Evolutionary conservation across 495 filamentous ascomycete genomes (phyloP).

Genomic region (Parathielavia appendiculata): DNA sequence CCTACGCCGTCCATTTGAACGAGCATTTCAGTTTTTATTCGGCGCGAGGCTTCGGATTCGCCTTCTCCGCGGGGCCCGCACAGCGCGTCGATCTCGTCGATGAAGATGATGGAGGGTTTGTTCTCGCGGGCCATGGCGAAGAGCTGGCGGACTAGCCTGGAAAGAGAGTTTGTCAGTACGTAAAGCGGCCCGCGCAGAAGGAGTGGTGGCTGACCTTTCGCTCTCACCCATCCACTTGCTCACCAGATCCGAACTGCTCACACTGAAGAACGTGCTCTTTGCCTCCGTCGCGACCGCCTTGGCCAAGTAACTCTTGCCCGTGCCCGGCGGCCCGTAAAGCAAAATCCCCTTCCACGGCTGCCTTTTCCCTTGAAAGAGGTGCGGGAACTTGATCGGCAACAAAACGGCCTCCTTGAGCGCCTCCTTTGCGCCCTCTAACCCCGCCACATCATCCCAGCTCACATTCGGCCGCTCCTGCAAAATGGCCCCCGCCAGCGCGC

Average conservation of each 20-base stretch:
- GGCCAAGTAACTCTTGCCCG: conserved; percentile 93
- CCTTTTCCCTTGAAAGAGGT: conserved; percentile 92
- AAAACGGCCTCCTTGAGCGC: conserved; percentile 97
- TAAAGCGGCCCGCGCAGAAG: background rate
- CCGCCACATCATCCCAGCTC: conserved; percentile 98
- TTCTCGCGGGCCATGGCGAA: conserved; percentile 99
- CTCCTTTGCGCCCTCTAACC: conserved; percentile 90
- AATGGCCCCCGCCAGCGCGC: conserved; percentile 86
- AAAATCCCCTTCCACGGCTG: conserved; percentile 98
- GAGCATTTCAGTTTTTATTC: conserved; percentile 97
- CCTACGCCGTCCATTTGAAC: conserved; percentile 99
- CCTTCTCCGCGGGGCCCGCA: conserved; percentile 96
- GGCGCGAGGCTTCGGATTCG: conserved; percentile 91
- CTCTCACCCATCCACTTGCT: conserved; percentile 99
- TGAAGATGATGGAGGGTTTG: conserved; percentile 97
- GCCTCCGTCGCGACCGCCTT: conserved; percentile 98
- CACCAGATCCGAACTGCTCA: conserved; percentile 92
- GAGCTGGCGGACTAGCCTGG: conserved; percentile 88
- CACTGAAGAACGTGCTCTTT: conserved; percentile 99
- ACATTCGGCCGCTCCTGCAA: conserved; percentile 91
- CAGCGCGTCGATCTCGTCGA: conserved; percentile 96
- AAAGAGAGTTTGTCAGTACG: background rate
- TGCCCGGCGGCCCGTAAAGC: conserved; percentile 93
- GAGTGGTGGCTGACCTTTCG: conserved; percentile 65
- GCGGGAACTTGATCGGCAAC: conserved; percentile 95